Conservation (phyloP, 108 stramenopile species). For the Cyclotella atomus region DNA sequence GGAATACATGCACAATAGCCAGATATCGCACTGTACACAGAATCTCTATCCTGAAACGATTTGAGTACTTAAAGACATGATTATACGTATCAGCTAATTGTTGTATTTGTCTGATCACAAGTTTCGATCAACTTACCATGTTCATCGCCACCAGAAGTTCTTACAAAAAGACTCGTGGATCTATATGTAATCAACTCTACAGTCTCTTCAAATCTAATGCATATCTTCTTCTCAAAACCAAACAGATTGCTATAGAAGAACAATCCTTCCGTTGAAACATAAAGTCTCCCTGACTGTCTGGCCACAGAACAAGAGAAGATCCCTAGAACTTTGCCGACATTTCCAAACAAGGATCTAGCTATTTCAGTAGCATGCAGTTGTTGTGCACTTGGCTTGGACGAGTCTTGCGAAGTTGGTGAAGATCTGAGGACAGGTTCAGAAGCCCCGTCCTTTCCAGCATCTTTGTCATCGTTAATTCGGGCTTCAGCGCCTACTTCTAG, state of each 20-base stretch:
- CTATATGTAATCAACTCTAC: slow-evolving; percentile 43
- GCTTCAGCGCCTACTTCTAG: not conserved
- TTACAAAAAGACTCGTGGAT: slow-evolving; percentile 58
- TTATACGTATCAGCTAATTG: no score
- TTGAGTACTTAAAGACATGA: slow-evolving; percentile 18
- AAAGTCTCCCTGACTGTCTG: slow-evolving; percentile 66
- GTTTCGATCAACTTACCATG: slow-evolving; percentile 56
- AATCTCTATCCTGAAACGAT: slow-evolving; percentile 23
- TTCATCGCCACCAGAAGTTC: slow-evolving; percentile 47
- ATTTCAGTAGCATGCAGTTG: slow-evolving; percentile 47
- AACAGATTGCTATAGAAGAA: slow-evolving; percentile 75
- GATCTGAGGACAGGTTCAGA: not conserved
- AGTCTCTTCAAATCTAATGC: slow-evolving; percentile 52
- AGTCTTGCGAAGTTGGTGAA: not conserved
- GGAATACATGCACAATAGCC: not conserved
- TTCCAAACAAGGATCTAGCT: slow-evolving; percentile 56
- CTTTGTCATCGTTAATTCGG: not conserved
- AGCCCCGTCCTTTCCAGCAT: not conserved
- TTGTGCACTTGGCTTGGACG: not conserved
- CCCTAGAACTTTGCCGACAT: slow-evolving; percentile 54
- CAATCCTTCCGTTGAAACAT: slow-evolving; percentile 58
- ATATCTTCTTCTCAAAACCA: slow-evolving; percentile 72
- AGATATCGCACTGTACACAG: not conserved
- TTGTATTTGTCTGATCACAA: slow-evolving; percentile 18
- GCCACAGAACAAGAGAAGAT: slow-evolving; percentile 66